Conservation (phyloP, 2,329 filamentous ascomycete species). For the Fusarium sterilihyphosum region DNA sequence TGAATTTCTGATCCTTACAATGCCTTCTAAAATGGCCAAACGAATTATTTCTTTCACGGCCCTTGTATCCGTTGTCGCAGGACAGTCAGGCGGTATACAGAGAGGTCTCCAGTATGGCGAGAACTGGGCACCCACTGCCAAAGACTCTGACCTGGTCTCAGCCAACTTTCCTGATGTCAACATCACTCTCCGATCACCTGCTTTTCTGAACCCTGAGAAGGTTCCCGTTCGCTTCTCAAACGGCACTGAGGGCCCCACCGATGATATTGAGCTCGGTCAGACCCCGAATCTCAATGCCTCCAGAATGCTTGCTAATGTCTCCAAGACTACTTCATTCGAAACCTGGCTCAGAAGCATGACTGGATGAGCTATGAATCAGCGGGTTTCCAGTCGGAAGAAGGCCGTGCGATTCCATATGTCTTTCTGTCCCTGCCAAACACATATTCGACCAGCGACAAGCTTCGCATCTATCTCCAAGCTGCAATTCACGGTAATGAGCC, state of each 20-base stretch:
- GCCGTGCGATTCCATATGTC: conserved; percentile 6
- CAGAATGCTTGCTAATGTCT: accelerated
- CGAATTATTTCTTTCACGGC: background rate
- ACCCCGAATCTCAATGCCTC: accelerated
- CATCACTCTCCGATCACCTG: conserved; percentile 12
- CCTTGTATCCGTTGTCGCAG: background rate
- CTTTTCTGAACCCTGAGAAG: background rate
- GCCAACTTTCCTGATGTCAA: conserved; percentile 15
- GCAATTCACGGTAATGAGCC: conserved; percentile 24
- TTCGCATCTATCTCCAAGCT: conserved; percentile 1
- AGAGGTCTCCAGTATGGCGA: conserved; percentile 19
- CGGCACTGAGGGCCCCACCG: conserved; percentile 1
- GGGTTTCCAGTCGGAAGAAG: conserved; percentile 8
- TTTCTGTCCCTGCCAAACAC: background rate
- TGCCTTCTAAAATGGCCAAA: background rate
- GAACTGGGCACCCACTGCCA: conserved; percentile 5
- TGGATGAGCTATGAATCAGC: conserved; percentile 8
- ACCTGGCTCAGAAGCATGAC: background rate
- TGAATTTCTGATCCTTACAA: too few relatives aligned
- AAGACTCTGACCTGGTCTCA: conserved; percentile 2
- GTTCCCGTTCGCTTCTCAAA: background rate
- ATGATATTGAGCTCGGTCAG: conserved; percentile 1
- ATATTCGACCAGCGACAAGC: background rate
- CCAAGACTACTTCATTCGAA: conserved; percentile 9
- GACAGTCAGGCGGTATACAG: conserved; percentile 2